Conservation (phyloP, 805 yeast species). For the Candida insectorum region DNA sequence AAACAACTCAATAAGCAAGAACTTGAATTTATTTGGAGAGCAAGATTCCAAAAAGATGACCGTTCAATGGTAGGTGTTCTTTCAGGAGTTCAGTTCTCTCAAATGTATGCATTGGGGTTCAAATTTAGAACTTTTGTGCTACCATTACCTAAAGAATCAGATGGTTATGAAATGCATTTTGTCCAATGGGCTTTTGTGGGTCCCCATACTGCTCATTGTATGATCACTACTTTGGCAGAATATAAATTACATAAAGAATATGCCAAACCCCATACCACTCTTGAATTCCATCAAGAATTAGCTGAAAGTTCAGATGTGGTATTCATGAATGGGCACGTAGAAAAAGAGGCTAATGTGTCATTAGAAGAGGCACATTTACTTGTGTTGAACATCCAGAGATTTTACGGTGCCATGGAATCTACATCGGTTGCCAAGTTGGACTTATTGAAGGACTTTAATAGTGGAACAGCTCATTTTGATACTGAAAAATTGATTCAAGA, state of each 20-base stretch:
- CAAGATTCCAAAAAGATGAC: conserved; percentile 66
- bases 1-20: conserved; percentile 54
- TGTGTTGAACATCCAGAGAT: conserved; percentile 72
- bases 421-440: conserved; percentile 46
- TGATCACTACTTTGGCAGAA: conserved; percentile 89
- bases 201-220: conserved; percentile 77
- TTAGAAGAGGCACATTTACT: conserved; percentile 76
- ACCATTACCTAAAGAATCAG: conserved; percentile 70
- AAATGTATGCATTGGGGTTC: conserved; percentile 62
- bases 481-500: conserved; percentile 67
- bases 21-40: conserved; percentile 83
- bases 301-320: conserved; percentile 56
- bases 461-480: conserved; percentile 63
- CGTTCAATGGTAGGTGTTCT: conserved; percentile 64
- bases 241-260: conserved; percentile 85
- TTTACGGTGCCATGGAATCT: conserved; percentile 64
- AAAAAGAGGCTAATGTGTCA: conserved; percentile 63
- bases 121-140: conserved; percentile 80
- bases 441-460: conserved; percentile 64
- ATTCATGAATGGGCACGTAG: conserved; percentile 84
- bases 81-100: conserved; percentile 55
- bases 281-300: conserved; percentile 82
- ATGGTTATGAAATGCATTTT: conserved; percentile 77
- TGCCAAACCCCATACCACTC: conserved; percentile 93
- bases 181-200: conserved; percentile 93